Evolutionary conservation across 2,329 filamentous ascomycete species (phyloP), one percentile per base, ranked within the genome.

Genomic region (Ophiognomonia clavigignenti-juglandacearum): DNA sequence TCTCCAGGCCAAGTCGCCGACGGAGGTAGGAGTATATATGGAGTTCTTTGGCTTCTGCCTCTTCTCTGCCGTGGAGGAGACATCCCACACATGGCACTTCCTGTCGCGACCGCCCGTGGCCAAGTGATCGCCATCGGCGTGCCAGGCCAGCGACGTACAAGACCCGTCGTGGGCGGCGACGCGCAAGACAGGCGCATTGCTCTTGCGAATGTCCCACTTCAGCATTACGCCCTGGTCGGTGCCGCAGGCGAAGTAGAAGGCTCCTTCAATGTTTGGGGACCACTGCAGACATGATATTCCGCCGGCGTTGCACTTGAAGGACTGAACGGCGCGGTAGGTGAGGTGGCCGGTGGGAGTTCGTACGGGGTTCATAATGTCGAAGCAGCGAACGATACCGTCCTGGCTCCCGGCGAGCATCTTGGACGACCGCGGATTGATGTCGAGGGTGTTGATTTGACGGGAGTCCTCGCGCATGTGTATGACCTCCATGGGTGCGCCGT

Each of bases 51-150:
- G 72, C 61, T 82, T 84, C 59, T 84, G 82, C 13, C 79, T 70
- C 61, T 81, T 80, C 54, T 85, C 80, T 14, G 76, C 78, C 6
- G 69, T 72, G 43, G 68, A 70, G 5, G 78, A 77, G 48, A 85
- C 63, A 56, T 86, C 80, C 83, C 83, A 86, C 6, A 85, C 77
- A 55, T 82, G 72, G 32, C 82, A 77, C 44, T 75, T 77, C 50
- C 73, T 74, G 58, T 86, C 83, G 53, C 75, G 68, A 6, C 82
- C 81, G 4, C 75, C 80, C 53, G 80, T 85, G 40, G 82, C 72
- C 10, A 85, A 64, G 55, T 86, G 80, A n/a, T 75, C 71, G 13
- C 82, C 83, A 57, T 86, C 82, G 0, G 80, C 78, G 54, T 86
- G 83, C 83, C 83, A 86, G 3, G 78, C 74, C 36, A 85, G 77